Percentiles rank a stretch among this genome's conserved stretches.
These are phyloP conservation scores for Thermothelomyces thermophilus DNA, from an alignment of 2,329 filamentous ascomycete genomes.

Conservation along the genomic window DNA sequence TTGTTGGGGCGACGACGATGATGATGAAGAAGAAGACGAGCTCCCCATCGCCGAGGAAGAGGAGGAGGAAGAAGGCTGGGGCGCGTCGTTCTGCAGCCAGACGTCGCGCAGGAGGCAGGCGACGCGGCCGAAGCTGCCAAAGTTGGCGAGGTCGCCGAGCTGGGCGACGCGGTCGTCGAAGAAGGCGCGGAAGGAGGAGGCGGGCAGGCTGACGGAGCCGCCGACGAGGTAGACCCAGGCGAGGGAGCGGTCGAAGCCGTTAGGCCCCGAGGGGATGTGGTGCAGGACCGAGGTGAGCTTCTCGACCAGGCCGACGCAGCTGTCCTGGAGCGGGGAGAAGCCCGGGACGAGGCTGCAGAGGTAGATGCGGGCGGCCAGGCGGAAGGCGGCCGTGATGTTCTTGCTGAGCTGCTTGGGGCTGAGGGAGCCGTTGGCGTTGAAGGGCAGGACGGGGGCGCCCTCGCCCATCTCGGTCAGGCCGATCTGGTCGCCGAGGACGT, in stretches of 20 bases:
- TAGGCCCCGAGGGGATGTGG: conserved; percentile 72
- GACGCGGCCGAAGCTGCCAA: conserved; percentile 82
- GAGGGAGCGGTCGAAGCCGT: conserved; percentile 82
- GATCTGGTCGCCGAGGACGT: conserved; percentile 80
- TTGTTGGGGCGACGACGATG: not conserved
- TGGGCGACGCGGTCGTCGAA: conserved; percentile 68
- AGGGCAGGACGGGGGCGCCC: conserved; percentile 52
- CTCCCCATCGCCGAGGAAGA: conserved; percentile 32
- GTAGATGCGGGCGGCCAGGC: conserved; percentile 87
- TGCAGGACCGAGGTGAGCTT: conserved; percentile 71
- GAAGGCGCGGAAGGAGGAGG: conserved; percentile 68
- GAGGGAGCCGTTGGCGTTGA: conserved; percentile 65
- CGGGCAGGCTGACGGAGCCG: conserved; percentile 67
- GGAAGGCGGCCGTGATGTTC: conserved; percentile 88
- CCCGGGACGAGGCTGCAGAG: conserved; percentile 93
- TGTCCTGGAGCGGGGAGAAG: conserved; percentile 67
- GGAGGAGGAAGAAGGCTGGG: no score
- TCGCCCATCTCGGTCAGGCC: conserved; percentile 67
- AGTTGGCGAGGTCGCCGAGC: conserved; percentile 69
- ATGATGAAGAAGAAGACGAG: conserved; percentile 28
- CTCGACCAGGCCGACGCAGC: conserved; percentile 69
- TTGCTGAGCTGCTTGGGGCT: conserved; percentile 75
- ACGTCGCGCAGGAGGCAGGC: conserved; percentile 71
- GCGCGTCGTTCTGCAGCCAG: conserved; percentile 67
- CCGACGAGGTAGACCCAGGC: conserved; percentile 91